Conservation (phyloP, 495 filamentous ascomycete species). For the Aspergillus ellipticus region DNA sequence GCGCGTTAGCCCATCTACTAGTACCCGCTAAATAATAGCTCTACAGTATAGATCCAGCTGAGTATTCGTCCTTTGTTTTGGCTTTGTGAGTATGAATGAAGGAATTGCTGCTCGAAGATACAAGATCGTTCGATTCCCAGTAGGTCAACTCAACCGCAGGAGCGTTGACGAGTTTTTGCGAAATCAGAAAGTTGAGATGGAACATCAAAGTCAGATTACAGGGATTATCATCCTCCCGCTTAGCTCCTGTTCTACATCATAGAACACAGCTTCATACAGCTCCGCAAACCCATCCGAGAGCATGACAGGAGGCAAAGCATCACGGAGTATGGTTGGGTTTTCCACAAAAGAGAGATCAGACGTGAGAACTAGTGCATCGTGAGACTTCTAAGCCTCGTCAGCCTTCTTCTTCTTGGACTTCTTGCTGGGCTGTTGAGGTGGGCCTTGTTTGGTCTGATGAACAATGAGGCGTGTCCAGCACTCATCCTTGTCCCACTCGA, state of each 20-base stretch:
- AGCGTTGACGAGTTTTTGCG: not conserved
- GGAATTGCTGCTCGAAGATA: not conserved
- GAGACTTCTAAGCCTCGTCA: constrained; percentile 33
- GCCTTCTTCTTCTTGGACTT: constrained; percentile 70
- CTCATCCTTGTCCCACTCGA: constrained; percentile 93
- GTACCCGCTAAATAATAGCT: not conserved
- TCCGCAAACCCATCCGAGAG: constrained; percentile 6
- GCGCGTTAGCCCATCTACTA: not conserved
- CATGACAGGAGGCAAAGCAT: constrained; percentile 10
- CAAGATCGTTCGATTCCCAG: not conserved
- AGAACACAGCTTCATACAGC: constrained; percentile 16
- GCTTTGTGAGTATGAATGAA: not conserved
- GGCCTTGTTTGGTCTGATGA: constrained; percentile 71
- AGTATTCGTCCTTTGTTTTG: not conserved
- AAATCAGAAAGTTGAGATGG: constrained; percentile 9
- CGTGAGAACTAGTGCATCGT: not conserved
- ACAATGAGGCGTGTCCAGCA: constrained; percentile 72
- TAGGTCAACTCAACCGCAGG: not conserved
- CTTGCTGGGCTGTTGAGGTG: constrained; percentile 47
- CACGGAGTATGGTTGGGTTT: not conserved
- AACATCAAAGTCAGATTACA: constrained; percentile 18
- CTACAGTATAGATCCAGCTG: not conserved
- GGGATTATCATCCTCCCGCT: constrained; percentile 19
- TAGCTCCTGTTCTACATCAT: constrained; percentile 28
- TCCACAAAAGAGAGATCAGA: not conserved